phyloP scores from a whole-genome alignment of 2,329 filamentous ascomycete species.

The Coniochaeta prunicola region DNA sequence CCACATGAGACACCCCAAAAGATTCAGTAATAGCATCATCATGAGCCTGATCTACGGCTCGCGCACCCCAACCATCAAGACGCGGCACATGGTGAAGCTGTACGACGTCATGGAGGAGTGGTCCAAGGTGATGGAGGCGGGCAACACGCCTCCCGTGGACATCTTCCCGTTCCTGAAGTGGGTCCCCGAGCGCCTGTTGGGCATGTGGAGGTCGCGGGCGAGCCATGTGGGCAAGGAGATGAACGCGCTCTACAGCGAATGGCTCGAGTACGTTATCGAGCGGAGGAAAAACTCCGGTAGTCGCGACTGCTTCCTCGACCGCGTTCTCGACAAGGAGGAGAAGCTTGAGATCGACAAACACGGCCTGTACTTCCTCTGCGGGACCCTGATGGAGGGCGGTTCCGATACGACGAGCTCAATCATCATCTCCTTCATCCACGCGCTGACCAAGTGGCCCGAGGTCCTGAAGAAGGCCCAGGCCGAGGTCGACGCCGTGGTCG shows the following conservation, averaged over 20 bases:
- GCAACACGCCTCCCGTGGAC: constrained; percentile 41
- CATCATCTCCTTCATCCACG: constrained; percentile 28
- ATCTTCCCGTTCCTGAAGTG: constrained; percentile 34
- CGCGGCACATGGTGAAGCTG: constrained; percentile 26
- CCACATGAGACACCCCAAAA: constrained; percentile 38
- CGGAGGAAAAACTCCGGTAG: constrained; percentile 19
- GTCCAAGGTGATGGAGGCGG: constrained; percentile 35
- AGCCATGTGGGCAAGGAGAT: constrained; percentile 29
- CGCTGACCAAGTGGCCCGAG: constrained; percentile 32
- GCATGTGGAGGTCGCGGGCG: constrained; percentile 29
- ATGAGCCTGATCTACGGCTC: constrained; percentile 32
- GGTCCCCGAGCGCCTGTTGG: constrained; percentile 31
- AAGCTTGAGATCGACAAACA: constrained; percentile 21
- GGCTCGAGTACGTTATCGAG: constrained; percentile 23
- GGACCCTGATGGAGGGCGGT: constrained; percentile 24
- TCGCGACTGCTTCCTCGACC: constrained; percentile 28
- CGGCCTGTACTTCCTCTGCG: constrained; percentile 27
- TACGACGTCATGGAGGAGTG: constrained; percentile 34
- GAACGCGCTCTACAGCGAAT: constrained; percentile 30
- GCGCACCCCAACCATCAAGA: constrained; percentile 22
- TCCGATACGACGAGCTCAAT: constrained; percentile 26
- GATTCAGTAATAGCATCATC: constrained; percentile 41
- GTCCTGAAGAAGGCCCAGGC: constrained; percentile 30
- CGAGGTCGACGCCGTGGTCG: constrained; percentile 31
- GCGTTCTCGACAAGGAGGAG: constrained; percentile 28